Evolutionary conservation across 768 basidiomycete species (phyloP), one percentile per base, ranked within the genome.

Genomic region (Amanita inopinata): DNA sequence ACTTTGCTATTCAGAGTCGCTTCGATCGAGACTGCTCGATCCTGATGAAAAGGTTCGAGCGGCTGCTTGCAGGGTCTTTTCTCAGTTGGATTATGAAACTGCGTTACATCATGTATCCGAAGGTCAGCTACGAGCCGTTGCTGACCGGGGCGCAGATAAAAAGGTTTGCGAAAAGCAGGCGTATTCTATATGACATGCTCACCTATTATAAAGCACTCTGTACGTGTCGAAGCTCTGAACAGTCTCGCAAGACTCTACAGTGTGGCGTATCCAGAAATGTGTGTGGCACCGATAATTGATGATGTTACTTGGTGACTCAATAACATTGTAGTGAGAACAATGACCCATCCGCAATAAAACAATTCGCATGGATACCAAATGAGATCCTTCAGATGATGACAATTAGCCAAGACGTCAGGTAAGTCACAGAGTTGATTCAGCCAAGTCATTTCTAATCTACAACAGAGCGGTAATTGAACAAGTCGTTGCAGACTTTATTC

Each of bases 331-430:
- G 94, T 49, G 91, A 94, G 57, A 80, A 79, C 46, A 77, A 79
- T 30, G 87, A 91, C 41, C 61, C 71, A 2, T 65, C 74, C 1
- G 90, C 90, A 1, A 70, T 82, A 22, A 53, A 65, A 11, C 86
- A 93, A 34, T 97, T 98, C 54, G 78, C 77, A 0, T 99, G 96
- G 96, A 97, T 99, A 47, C 92, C 96, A 0, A 70, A 81, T 19
- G 65, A 71, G 30, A 65, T 98, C 22, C 64, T 93, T 6, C 68
- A 70, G 31, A 70, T 73, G 47, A 65, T 70, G 6, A 60, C 65
- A n/a, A 57, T 70, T 12, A 71, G 66, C 10, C 27, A 58, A 0
- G 84, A 88, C 52, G 68, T 78, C 32, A 74, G 77, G 80, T 83
- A 48, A 40, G 70, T 27, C 24, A 9, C 7, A 6, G 38, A 11